Evolutionary conservation across 106 monocot species (phyloP), one percentile per base, ranked within the genome.

Genomic region (Vanilla planifolia): DNA sequence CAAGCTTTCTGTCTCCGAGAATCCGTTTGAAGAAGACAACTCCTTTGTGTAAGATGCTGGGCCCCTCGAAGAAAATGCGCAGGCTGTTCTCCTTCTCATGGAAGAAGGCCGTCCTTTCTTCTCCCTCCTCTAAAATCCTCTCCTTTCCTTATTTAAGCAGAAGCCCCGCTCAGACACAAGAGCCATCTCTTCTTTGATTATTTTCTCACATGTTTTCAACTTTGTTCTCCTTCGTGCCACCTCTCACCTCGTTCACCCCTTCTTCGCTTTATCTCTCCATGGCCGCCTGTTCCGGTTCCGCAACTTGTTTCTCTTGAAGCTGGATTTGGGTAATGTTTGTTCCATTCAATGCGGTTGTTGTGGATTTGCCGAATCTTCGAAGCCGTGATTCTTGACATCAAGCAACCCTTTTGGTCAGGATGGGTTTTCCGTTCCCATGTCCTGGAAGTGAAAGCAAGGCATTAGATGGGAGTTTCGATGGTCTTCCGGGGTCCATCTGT

Each of bases 91-190:
- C 3, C 0, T 2, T n/a, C n/a, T n/a, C n/a, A n/a, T n/a, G 25
- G 24, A 2, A 25, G 48, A 8, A 25, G 9, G 1, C 24, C 9
- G 3, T n/a, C n/a, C n/a, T n/a, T 16, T 53, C 22, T 16, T 25
- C 22, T 6, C 15, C 29, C 25, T 29, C 28, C 52, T 6, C 28
- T 13, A 52, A 15, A 25, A 6, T 19, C 34, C 35, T 16, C 35
- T 35, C 33, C 17, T n/a, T n/a, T n/a, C n/a, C 33, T 35, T 57
- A 57, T 57, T 57, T 35, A 57, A 57, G n/a, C n/a, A n/a, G n/a
- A n/a, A n/a, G n/a, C n/a, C 32, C 51, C 8, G 4, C 7, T 57
- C 15, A 21, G 33, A n/a, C n/a, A 19, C 33, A 57, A 35, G 34
- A 16, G 33, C 35, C 57, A 15, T 57, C 35, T 34, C 57, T 21